Base-by-base conservation (phyloP, 192 early-diverging fungal species). In the Paraglomus brasilianum region DNA sequence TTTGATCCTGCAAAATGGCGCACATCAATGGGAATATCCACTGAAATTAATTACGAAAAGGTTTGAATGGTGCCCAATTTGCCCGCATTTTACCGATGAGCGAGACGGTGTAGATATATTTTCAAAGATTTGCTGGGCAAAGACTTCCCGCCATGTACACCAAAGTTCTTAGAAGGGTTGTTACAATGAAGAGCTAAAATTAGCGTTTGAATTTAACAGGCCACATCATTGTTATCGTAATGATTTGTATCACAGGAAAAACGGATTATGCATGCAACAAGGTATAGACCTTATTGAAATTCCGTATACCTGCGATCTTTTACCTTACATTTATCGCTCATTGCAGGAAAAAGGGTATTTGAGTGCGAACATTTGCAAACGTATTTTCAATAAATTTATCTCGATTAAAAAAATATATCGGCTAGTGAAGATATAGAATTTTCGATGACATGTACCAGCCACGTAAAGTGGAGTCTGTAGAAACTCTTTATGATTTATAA, bases 11-110 rank as follows among this genome's bases (percentile, higher is more conserved):
- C 30, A 30, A 30, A 30, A 30, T 30, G 30, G 48, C 3, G 48
- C 48, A 15, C 46, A 49, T 49, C 24, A 21, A 14, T 57, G 55
- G 55, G 22, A 57, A 38, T 61, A 61, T 42, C 59, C n/a, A 17
- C 40, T 61, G 44, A 61, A 61, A 61, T 61, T 44, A 44, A 42
- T 61, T 17, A 61, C 44, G n/a, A 61, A 61, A 61, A 43, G 41
- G 44, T 61, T 61, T 8, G 40, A 61, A 40, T 61, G 40, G 59
- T 61, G 59, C 41, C 14, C 59, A 7, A 4, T 61, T 17, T 61
- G 59, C 59, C 58, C 40, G 8, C n/a, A 63, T 63, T 24, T 9
- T 17, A 46, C 5, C 6, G n/a, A 14, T 45, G 43, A 63, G 21
- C 41, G 19, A 17, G 19, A 17, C 43, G 6, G 11, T 63, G 43